Base-by-base conservation (phyloP, 306 rosid genomes). In the Sicyos edulis region DNA sequence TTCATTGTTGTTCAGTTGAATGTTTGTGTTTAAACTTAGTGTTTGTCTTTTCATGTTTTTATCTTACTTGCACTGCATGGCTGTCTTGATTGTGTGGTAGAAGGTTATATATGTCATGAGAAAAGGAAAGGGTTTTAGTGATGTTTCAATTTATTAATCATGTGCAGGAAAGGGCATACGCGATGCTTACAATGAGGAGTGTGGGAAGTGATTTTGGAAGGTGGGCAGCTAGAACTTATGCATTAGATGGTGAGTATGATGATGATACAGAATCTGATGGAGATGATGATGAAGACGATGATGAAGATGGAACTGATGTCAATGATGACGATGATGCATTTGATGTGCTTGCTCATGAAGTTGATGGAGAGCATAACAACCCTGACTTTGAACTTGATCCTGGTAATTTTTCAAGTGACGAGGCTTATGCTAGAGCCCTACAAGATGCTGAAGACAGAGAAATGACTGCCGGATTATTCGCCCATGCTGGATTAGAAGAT, bases 391-490 rank as follows among this genome's bases (percentile, higher is more conserved):
- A 88, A 75, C 86, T 83, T 78, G 96, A 91, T 71, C 96, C 96
- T 0, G 87, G 82, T 76, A 84, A 76, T 70, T 95, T 75, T 81
- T 79, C 96, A 7, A 91, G 92, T 74, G 97, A 95, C 62, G 99
- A 95, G 83, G 96, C 97, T 19, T 95, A 86, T 71, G 99, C 99
- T 59, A 87, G 96, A 84, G 99, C 99, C 64, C 82, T 95, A 58
- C 99, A 91, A 78, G 97, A 91, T 83, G 97, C 95, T 78, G 97
- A 91, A 80, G 97, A 95, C 71, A 89, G 96, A 78, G 97, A 95
- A 47, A 85, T 91, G 96, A 92, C 97, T 10, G 88, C 96, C 74
- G 89, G 97, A 75, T 53, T 95, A 55, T 70, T 91, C 56, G 89
- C 91, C 42, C 82, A 87, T 78, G 85, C 96, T 67, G 91, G 89